A percentile compares a stretch with the other conserved stretches of the same genome.
Evolutionary conservation across 495 filamentous ascomycete genomes (phyloP).

Genomic region (Penicillium macrosclerotiorum): DNA sequence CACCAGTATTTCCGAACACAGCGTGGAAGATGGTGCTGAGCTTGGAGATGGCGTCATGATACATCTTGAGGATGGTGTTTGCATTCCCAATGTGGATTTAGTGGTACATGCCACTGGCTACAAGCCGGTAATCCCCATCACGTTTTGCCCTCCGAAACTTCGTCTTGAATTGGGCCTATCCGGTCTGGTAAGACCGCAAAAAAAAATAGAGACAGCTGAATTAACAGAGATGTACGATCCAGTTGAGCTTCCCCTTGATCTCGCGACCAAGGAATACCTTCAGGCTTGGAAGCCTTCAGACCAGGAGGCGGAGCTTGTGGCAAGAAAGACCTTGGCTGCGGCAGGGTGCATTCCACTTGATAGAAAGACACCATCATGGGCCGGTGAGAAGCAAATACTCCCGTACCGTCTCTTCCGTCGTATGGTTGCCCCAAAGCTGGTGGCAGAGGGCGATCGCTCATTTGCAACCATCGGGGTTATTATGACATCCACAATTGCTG

Average conservation of each 20-base stretch:
- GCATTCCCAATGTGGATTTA: conserved; percentile 42
- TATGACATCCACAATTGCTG: conserved; percentile 52
- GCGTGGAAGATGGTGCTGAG: background rate
- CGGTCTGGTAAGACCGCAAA: background rate
- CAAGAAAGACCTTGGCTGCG: conserved; percentile 8
- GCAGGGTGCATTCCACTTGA: conserved; percentile 9
- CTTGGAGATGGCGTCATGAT: background rate
- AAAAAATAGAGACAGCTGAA: background rate
- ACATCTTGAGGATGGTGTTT: conserved; percentile 9
- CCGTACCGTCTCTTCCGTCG: conserved; percentile 57
- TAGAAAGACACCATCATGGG: conserved; percentile 12
- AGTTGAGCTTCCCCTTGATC: conserved; percentile 1
- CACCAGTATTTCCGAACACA: background rate
- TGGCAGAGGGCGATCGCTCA: conserved; percentile 56
- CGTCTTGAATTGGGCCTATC: conserved; percentile 22
- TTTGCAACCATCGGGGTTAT: conserved; percentile 61
- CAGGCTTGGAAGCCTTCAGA: conserved; percentile 22
- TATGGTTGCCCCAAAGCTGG: conserved; percentile 44
- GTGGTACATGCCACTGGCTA: conserved; percentile 48
- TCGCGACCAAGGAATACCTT: background rate
- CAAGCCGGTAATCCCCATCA: conserved; percentile 59
- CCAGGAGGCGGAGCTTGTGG: background rate
- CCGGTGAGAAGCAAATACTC: conserved; percentile 14
- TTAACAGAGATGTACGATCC: background rate
- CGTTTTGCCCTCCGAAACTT: conserved; percentile 37